Evolutionary conservation across 2,329 filamentous ascomycete species (phyloP), one percentile per base, ranked within the genome.

Genomic region (Monilinia laxa): DNA sequence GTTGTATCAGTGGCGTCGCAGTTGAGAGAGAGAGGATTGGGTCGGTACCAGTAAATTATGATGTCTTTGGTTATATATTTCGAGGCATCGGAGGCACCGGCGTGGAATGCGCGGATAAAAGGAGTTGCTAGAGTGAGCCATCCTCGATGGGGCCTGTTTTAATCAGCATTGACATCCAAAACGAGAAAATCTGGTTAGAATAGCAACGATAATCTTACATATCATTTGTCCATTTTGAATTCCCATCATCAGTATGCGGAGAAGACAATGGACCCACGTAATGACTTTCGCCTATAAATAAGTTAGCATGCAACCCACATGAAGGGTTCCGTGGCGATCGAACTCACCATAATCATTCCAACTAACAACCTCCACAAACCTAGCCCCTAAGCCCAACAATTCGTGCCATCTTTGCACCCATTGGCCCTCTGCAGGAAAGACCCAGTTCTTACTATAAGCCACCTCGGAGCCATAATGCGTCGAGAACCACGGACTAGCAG

Each of bases 291-390:
- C 64, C 64, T 66, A n/a, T 23, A 2, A 35, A 7, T 10, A 14
- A 20, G 18, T 65, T 23, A 65, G 55, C 31, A 52, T 16, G 2
- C 4, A 0, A 6, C 51, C 3, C 2, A 25, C 10, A 4, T 0
- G 20, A 2, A 0, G 5, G 20, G 3, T 25, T 1, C 25, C 12
- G 47, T 3, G 14, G 18, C 4, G 23, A 2, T 23, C 6, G 25
- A 40, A n/a, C 56, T 23, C 5, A 63, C 64, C 64, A 55, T 63
- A 66, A 55, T 66, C 64, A 62, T 66, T 66, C 64, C 64, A 66
- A 11, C 45, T 52, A 14, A 62, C 38, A 49, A 66, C 63, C 28
- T 62, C 57, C 9, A 66, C 49, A 54, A 66, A 62, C 7, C 58
- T 53, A 0, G 57, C 12, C 18, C 20, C 28, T 18, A 55, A 18